Percentiles rank a stretch among this genome's conserved stretches.
These are phyloP conservation scores for Hebeloma cylindrosporum DNA, from an alignment of 768 basidiomycete species.

Conservation along the genomic window DNA sequence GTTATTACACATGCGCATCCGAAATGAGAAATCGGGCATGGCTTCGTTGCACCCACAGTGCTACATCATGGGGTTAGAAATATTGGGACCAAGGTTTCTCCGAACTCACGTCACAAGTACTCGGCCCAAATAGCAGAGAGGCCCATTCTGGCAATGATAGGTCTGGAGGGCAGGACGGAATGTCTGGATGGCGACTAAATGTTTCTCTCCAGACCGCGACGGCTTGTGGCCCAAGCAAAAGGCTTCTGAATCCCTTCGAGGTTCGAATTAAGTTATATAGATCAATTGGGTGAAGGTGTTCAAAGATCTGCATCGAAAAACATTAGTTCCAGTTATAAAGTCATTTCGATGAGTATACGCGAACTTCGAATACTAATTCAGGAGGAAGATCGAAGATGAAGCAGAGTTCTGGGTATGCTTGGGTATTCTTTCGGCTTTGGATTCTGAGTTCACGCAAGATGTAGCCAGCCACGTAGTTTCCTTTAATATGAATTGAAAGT, in stretches of 20 bases:
- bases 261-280: slow-evolving; percentile 5
- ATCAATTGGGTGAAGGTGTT: slow-evolving; percentile 10
- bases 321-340: not conserved
- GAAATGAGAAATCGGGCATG: slow-evolving; percentile 5
- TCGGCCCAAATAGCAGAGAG: slow-evolving; percentile 7
- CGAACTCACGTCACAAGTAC: slow-evolving; percentile 10
- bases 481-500: too few relatives aligned
- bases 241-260: not conserved
- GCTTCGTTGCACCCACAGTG: not conserved
- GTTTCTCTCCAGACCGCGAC: slow-evolving; percentile 1
- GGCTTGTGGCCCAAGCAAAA: slow-evolving; percentile 2
- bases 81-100: not conserved
- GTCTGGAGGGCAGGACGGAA: slow-evolving; percentile 2
- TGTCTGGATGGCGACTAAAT: slow-evolving; percentile 6
- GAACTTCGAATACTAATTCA: not conserved
- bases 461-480: slow-evolving; percentile 2
- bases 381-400: not conserved
- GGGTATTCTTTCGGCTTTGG: not conserved
- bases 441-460: not conserved
- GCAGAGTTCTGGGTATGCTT: not conserved
- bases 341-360: not conserved
- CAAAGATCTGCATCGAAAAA: slow-evolving; percentile 4
- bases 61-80: not conserved
- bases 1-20: not conserved
- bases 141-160: slow-evolving; percentile 9